Evolutionary conservation across 441 rosid genomes (phyloP), one percentile per base, ranked within the genome.

Genomic region (Populus trichocarpa): DNA sequence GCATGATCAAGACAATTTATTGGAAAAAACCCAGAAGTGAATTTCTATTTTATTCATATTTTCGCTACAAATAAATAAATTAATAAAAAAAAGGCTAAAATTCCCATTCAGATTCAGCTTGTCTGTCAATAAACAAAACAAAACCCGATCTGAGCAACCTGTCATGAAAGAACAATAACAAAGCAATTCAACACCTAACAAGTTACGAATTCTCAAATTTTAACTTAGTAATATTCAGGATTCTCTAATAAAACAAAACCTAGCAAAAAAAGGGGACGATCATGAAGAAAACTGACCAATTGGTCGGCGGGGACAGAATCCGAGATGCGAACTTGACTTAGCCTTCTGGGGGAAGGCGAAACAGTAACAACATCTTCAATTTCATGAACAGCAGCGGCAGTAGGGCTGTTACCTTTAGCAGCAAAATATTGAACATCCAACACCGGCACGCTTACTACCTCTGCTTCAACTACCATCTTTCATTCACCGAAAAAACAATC

Each of bases 391-490:
- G 75, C 68, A 10, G 14, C 85, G 53, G 71, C 72, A 0, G 66
- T 4, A 61, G 66, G 7, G 11, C 63, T 67, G 72, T 57, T 70
- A 61, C 74, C 88, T 77, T 79, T 78, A 77, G 78, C 79, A 78
- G 75, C 79, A 42, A 91, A 88, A 72, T 73, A 76, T 23, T 77
- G 83, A 75, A 89, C 91, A 64, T 89, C 93, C 80, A 86, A 77
- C 73, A 80, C 81, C 32, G 76, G 89, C 79, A 81, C 89, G 78
- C 86, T 79, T 80, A 85, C 87, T 77, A 87, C 83, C 73, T 85
- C 91, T 76, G 84, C 85, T 83, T 89, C 94, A 78, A 89, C 93
- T 32, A 84, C 90, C 98, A 93, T 94, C 69, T 80, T 87, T 81
- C 79, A 70, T 32, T 30, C 22, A 74, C 75, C 20, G 73, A 12